A percentile compares a stretch with the other conserved stretches of the same genome.
Evolutionary conservation across 2,329 filamentous ascomycete genomes (phyloP).

Genomic region (Hymenoscyphus repandus): DNA sequence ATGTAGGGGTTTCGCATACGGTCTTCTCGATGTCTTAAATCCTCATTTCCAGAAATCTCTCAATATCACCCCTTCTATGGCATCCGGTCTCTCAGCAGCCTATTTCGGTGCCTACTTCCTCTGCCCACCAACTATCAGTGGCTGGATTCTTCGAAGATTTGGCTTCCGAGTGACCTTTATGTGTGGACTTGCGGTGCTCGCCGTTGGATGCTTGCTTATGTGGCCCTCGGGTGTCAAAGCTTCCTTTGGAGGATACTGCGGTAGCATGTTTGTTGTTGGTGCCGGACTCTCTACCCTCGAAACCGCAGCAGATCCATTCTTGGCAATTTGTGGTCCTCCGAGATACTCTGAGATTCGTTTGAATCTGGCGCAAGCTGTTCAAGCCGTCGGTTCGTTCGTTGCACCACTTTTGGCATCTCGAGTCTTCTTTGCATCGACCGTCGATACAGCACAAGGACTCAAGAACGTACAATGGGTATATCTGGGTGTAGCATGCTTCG

Average conservation of each 20-base stretch:
- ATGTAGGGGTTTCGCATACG: constrained; percentile 37
- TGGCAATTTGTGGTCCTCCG: constrained; percentile 56
- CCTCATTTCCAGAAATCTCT: constrained; percentile 38
- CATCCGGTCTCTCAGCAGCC: constrained; percentile 28
- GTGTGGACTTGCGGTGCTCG: constrained; percentile 62
- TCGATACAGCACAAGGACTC: constrained; percentile 36
- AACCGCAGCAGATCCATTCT: constrained; percentile 65
- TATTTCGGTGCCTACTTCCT: constrained; percentile 57
- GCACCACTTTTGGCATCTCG: constrained; percentile 68
- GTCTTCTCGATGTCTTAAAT: constrained; percentile 40
- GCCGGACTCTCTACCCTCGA: constrained; percentile 70
- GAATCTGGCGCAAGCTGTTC: constrained; percentile 72
- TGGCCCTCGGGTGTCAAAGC: constrained; percentile 51
- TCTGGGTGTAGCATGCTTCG: constrained; percentile 66
- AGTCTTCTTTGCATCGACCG: constrained; percentile 65
- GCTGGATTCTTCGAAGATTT: constrained; percentile 60
- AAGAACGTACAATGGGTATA: constrained; percentile 74
- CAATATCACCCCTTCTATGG: constrained; percentile 30
- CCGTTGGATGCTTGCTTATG: constrained; percentile 53
- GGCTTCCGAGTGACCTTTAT: constrained; percentile 64
- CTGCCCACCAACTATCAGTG: constrained; percentile 60
- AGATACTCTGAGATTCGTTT: constrained; percentile 69
- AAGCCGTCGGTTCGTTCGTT: constrained; percentile 69
- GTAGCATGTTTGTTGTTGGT: constrained; percentile 67
- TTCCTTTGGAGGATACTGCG: constrained; percentile 71